Evolutionary conservation across 495 filamentous ascomycete species (phyloP), one percentile per base, ranked within the genome.

Genomic region (Corynascus novoguineensis): DNA sequence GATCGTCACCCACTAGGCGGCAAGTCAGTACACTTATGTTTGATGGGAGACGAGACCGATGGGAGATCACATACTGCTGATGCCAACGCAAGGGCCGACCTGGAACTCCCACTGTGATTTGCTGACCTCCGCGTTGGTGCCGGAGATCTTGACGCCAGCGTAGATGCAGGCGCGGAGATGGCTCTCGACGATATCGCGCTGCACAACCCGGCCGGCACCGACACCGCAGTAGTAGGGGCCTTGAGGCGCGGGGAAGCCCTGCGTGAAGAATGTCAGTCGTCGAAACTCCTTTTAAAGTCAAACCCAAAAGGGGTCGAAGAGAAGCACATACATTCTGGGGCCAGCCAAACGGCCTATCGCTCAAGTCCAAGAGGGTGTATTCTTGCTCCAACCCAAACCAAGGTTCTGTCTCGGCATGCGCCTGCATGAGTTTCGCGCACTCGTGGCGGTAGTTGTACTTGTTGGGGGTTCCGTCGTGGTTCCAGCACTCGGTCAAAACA

Each of bases 311-410:
- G 61, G 53, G 60, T 29, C 24, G n/a, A n/a, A n/a, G n/a, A n/a
- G n/a, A 17, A 27, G 17, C 5, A 42, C 38, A 11, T 14, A 60
- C 50, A 37, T 64, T 60, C 41, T 50, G 84, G 70, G 92, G 92
- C 92, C 93, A 98, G 73, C 93, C 93, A 69, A 93, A 91, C 24
- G 93, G 93, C 75, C 88, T 86, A 69, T 89, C 89, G 65, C 83
- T 81, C 63, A 83, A 79, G 69, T 92, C 92, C 65, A 97, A 90
- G 19, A 69, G 66, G 28, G 66, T 71, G 63, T 71, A 78, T 72
- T 97, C 95, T 71, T 98, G 93, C 81, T 98, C 93, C 17, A 98
- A 86, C 79, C 93, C 93, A 74, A 97, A 98, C 93, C 92, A 97
- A 68, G 91, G 91, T 73, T 86, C 76, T 70, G 91, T 86, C 59